A percentile compares a stretch with the other conserved stretches of the same genome.
Conservation (phyloP, 805 yeast genomes). For the Suhomyces kilbournensis region DNA sequence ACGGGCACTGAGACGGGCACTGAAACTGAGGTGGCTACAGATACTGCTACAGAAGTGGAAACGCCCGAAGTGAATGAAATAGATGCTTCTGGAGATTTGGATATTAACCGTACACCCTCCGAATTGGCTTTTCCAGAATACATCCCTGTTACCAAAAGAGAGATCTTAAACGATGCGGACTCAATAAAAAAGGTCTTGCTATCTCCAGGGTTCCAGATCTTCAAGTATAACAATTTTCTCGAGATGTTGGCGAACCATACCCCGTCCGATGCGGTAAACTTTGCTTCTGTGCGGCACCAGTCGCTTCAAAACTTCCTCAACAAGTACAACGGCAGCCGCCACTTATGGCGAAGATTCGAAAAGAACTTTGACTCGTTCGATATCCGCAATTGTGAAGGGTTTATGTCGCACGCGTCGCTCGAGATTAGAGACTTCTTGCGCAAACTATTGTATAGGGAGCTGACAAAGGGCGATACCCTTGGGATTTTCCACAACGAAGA, state of each 20-base stretch:
- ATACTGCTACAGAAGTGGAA: not conserved
- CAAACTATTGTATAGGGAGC: conserved; percentile 17
- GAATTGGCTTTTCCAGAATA: conserved; percentile 14
- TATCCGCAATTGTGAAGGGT: conserved; percentile 25
- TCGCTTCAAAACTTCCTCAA: conserved; percentile 28
- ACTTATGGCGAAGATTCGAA: conserved; percentile 5
- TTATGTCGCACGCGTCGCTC: conserved; percentile 29
- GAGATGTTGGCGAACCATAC: conserved; percentile 30
- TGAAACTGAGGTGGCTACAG: not conserved
- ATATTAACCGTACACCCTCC: not conserved
- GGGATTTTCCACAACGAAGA: conserved; percentile 27
- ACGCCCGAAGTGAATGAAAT: not conserved
- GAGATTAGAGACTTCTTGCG: conserved; percentile 27
- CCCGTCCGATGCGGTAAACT: conserved; percentile 35
- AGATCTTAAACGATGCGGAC: conserved; percentile 24
- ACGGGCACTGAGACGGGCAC: not conserved
- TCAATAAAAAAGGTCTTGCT: conserved; percentile 18
- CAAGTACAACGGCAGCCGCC: conserved; percentile 15
- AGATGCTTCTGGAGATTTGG: too few species aligned
- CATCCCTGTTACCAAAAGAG: conserved; percentile 20
- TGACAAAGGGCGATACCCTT: not conserved
- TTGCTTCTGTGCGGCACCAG: conserved; percentile 32
- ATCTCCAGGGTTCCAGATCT: conserved; percentile 28
- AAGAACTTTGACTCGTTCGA: conserved; percentile 11
- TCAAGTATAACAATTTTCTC: conserved; percentile 31